Evolutionary conservation across 495 filamentous ascomycete genomes (phyloP).

Genomic region (Hypoxylon rickii): DNA sequence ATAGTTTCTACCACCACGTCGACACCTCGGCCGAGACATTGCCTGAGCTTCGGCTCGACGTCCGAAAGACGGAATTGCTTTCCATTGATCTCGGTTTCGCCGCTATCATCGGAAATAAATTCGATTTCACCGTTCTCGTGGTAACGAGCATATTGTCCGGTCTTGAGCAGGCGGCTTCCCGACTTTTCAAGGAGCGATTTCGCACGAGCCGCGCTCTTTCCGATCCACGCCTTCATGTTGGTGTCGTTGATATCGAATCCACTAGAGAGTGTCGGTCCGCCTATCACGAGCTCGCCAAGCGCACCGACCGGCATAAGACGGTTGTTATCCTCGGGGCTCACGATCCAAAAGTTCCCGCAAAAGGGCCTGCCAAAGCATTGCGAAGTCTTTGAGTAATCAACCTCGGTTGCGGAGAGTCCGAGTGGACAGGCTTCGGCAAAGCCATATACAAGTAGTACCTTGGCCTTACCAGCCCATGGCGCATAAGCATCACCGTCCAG

Average conservation of each 20-base stretch:
- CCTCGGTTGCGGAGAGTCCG: conserved; percentile 51
- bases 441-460: conserved; percentile 52
- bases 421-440: conserved; percentile 50
- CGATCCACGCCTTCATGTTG: conserved; percentile 25
- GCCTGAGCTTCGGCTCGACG: conserved; percentile 49
- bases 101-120: conserved; percentile 44
- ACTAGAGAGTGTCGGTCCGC: conserved; percentile 49
- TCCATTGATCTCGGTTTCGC: conserved; percentile 36
- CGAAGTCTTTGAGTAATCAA: conserved; percentile 40
- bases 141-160: conserved; percentile 51
- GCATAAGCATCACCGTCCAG: conserved; percentile 49
- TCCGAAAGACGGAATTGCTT: conserved; percentile 44
- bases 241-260: conserved; percentile 28
- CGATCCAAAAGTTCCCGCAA: conserved; percentile 50
- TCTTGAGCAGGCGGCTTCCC: conserved; percentile 43
- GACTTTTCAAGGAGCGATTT: conserved; percentile 32
- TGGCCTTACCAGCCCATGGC: conserved; percentile 49
- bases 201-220: conserved; percentile 19
- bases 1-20: conserved; percentile 53
- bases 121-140: conserved; percentile 50
- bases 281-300: conserved; percentile 53
- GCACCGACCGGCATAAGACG: conserved; percentile 53
- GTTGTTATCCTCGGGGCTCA: conserved; percentile 53
- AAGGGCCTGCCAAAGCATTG: conserved; percentile 50
- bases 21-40: conserved; percentile 49